These are phyloP conservation scores for Boletellus ananas DNA, from an alignment of 768 basidiomycete species.

Conservation along the genomic window DNA sequence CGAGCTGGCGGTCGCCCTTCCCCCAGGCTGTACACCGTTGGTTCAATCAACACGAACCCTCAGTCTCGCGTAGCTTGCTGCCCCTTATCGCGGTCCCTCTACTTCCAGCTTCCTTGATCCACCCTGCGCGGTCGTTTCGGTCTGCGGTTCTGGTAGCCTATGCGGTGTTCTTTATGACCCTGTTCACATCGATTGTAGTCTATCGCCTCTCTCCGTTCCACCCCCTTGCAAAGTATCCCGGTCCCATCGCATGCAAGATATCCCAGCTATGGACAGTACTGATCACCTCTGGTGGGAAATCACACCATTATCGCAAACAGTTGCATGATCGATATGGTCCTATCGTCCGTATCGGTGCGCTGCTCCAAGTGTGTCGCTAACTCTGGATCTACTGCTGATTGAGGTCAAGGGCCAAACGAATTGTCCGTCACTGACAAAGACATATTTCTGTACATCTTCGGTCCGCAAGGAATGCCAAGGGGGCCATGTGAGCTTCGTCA, in stretches of 20 bases:
- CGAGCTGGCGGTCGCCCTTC: neutral
- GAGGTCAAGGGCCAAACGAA: constrained; percentile 35
- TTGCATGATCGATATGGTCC: constrained; percentile 32
- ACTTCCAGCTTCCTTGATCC: constrained; percentile 10
- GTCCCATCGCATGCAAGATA: constrained; percentile 29
- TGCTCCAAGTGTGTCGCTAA: neutral
- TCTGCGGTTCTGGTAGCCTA: constrained; percentile 12
- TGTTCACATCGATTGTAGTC: constrained; percentile 26
- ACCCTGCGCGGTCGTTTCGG: constrained; percentile 3
- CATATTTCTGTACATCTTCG: constrained; percentile 23
- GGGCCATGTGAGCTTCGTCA: constrained; percentile 24
- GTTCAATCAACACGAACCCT: constrained; percentile 19
- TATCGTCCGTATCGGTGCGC: constrained; percentile 32
- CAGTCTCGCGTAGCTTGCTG: constrained; percentile 13
- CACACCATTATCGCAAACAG: constrained; percentile 12
- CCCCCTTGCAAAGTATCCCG: constrained; percentile 37
- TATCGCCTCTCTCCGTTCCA: constrained; percentile 40
- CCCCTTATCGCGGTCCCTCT: constrained; percentile 11
- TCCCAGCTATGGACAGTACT: constrained; percentile 30
- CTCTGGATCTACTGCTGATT: constrained; percentile 7
- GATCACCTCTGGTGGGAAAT: constrained; percentile 17
- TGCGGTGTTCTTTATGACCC: constrained; percentile 14
- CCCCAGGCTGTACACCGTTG: constrained; percentile 11
- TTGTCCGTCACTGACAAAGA: constrained; percentile 29
- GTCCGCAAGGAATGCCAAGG: constrained; percentile 28